These are phyloP conservation scores for Verticillium isaacii DNA, from an alignment of 2,329 filamentous ascomycete species.

Conservation along the genomic window DNA sequence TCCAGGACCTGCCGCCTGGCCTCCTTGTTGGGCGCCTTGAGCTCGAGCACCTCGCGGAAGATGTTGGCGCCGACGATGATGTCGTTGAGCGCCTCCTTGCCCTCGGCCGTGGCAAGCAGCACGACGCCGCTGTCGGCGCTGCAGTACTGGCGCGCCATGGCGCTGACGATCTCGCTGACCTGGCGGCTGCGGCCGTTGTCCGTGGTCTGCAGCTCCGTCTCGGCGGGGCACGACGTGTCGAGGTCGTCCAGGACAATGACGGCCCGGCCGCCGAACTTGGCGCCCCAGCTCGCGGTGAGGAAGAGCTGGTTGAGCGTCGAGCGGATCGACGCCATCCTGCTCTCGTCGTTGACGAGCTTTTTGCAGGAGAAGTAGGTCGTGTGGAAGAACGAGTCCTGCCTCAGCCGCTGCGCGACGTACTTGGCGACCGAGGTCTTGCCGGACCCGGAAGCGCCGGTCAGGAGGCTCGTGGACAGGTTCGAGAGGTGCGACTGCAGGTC, in stretches of 20 bases:
- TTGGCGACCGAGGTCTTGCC: conserved; percentile 83
- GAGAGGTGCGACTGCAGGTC: conserved; percentile 72
- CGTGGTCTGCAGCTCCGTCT: conserved; percentile 91
- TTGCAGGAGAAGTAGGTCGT: conserved; percentile 83
- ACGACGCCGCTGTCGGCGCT: conserved; percentile 75
- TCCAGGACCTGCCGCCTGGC: conserved; percentile 79
- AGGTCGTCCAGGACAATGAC: conserved; percentile 89
- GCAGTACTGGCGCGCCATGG: conserved; percentile 81
- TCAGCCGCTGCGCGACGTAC: conserved; percentile 68
- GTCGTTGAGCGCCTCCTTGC: conserved; percentile 88
- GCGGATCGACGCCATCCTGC: conserved; percentile 82
- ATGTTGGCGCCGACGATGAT: conserved; percentile 88
- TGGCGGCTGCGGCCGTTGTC: conserved; percentile 92
- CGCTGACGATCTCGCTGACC: conserved; percentile 82
- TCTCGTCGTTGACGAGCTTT: conserved; percentile 86
- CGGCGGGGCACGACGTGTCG: conserved; percentile 86
- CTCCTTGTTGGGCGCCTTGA: conserved; percentile 92
- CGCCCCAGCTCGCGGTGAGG: conserved; percentile 86
- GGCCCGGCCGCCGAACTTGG: conserved; percentile 75
- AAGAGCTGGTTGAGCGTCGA: conserved; percentile 82
- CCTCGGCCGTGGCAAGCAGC: conserved; percentile 83
- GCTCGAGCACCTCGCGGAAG: conserved; percentile 80
- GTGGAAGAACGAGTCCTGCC: conserved; percentile 71
- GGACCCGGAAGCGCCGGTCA: conserved; percentile 84
- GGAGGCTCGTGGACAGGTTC: conserved; percentile 81